A percentile compares a stretch with the other conserved stretches of the same genome.
These are phyloP conservation scores for Chlorella sorokiniana DNA, from an alignment of 139 green algal genomes.

Conservation along the genomic window DNA sequence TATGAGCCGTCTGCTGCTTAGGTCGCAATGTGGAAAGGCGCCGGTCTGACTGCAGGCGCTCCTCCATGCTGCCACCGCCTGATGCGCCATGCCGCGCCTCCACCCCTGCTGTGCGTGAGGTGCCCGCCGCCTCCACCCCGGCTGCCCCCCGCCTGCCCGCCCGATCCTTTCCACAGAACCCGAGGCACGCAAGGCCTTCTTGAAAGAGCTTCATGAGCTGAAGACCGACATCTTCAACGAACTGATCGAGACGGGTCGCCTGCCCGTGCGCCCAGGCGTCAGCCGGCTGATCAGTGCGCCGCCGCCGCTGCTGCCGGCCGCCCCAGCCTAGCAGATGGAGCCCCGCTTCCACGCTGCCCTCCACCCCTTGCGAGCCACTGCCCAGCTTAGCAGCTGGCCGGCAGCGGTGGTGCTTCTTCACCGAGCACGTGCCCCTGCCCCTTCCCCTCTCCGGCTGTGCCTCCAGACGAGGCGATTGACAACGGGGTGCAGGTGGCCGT, in stretches of 20 bases:
- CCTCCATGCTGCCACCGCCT: too few relatives aligned
- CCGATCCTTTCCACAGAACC: constrained; percentile 15
- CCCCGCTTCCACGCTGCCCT: too few relatives aligned
- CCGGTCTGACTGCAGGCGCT: too few relatives aligned
- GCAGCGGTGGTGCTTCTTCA: neutral
- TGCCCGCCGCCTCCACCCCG: too few relatives aligned
- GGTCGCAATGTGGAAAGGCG: too few relatives aligned
- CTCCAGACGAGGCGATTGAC: constrained; percentile 77
- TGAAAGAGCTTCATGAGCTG: constrained; percentile 89
- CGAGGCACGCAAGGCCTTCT: constrained; percentile 66
- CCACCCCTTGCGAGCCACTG: neutral
- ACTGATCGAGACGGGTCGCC: constrained; percentile 82
- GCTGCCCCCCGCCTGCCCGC: too few relatives aligned
- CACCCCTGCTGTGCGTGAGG: too few relatives aligned
- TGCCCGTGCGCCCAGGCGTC: constrained; percentile 94
- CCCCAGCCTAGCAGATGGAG: too few relatives aligned
- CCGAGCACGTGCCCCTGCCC: neutral
- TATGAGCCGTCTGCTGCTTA: too few relatives aligned
- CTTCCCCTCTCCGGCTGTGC: neutral
- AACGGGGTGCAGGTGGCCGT: constrained; percentile 91
- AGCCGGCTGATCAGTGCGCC: constrained; percentile 77
- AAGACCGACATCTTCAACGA: constrained; percentile 98
- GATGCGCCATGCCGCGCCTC: too few relatives aligned
- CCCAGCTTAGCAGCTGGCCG: neutral
- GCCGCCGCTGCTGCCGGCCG: neutral